Evolutionary conservation across 768 basidiomycete genomes (phyloP), one percentile per base, ranked within the genome.

Genomic region (Leucosporidium creatinivorum): DNA sequence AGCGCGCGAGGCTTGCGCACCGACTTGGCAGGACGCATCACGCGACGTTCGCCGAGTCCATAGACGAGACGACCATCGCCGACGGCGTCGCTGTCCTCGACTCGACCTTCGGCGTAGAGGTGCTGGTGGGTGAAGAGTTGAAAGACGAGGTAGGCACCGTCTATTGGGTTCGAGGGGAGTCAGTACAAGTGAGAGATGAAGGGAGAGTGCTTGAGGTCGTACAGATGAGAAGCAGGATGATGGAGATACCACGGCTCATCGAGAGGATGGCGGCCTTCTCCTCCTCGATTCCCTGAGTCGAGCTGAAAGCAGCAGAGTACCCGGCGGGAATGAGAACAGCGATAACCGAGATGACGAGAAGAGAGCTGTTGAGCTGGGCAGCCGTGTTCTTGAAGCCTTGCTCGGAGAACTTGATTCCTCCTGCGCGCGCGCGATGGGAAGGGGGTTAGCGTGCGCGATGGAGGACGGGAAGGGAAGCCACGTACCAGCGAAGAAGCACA

Each of bases 211-310:
- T n/a, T n/a, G n/a, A n/a, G n/a, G 25, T 51, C 59, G 36, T 31
- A 62, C 68, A 92, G 68, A 90, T 86, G 75, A 87, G 80, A 19
- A 92, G 80, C 6, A 92, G 81, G 60, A 92, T 83, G 57, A 93
- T 80, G 7, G 90, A 84, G 1, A 63, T 72, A 19, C 74, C 75
- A 17, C 75, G 62, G 9, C 58, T 62, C 69, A 75, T 74, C 52
- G 72, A 64, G 23, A 75, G 65, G 28, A 76, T 68, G 8, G 71
- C 64, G 4, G 54, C 59, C 9, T 58, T 55, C 61, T 72, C 67
- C 0, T 18, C 44, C n/a, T 65, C 64, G 8, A 47, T 48, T 0
- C n/a, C n/a, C 9, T 58, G 49, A 17, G 66, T 63, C 47, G 49
- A 28, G 8, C 52, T 39, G 51, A 72, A 72, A 0, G 70, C 65